phyloP scores from a whole-genome alignment of 495 filamentous ascomycete species.

The Aspergillus olivimuriae region DNA sequence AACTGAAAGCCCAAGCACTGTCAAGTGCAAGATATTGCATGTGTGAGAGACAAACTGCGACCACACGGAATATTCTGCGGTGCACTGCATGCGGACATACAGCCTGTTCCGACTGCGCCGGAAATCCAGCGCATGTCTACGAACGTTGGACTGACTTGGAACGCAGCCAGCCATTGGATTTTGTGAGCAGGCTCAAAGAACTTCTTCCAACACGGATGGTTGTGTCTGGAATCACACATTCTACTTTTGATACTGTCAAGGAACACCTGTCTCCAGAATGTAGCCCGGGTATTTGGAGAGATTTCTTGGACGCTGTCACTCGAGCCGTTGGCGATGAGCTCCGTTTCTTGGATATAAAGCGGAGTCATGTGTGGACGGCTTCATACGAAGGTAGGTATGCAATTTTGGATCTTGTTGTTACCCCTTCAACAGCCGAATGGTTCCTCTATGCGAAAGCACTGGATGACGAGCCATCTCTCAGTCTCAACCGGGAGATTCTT shows the following conservation, averaged over 20 bases:
- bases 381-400: constrained; percentile 43
- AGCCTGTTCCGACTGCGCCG: constrained; percentile 48
- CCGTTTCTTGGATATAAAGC: constrained; percentile 38
- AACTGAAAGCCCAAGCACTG: constrained; percentile 20
- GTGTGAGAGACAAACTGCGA: constrained; percentile 49
- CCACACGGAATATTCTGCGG: constrained; percentile 30
- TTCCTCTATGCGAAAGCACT: constrained; percentile 45
- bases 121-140: constrained; percentile 52
- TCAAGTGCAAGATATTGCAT: constrained; percentile 43
- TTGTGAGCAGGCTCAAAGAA: constrained; percentile 38
- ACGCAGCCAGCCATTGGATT: constrained; percentile 40
- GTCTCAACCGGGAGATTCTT: constrained; percentile 39
- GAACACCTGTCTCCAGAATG: constrained; percentile 2
- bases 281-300: constrained; percentile 23
- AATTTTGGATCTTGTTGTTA: constrained; percentile 45
- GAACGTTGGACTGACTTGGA: constrained; percentile 9
- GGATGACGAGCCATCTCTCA: constrained; percentile 26
- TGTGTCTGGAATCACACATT: constrained; percentile 26
- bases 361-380: constrained; percentile 47
- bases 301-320: constrained; percentile 27
- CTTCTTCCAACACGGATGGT: constrained; percentile 42
- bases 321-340: constrained; percentile 35
- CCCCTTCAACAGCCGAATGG: constrained; percentile 41
- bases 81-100: constrained; percentile 53
- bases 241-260: constrained; percentile 19